phyloP scores from a whole-genome alignment of 1,284 basidiomycete species.

The Sporisorium scitamineum region DNA sequence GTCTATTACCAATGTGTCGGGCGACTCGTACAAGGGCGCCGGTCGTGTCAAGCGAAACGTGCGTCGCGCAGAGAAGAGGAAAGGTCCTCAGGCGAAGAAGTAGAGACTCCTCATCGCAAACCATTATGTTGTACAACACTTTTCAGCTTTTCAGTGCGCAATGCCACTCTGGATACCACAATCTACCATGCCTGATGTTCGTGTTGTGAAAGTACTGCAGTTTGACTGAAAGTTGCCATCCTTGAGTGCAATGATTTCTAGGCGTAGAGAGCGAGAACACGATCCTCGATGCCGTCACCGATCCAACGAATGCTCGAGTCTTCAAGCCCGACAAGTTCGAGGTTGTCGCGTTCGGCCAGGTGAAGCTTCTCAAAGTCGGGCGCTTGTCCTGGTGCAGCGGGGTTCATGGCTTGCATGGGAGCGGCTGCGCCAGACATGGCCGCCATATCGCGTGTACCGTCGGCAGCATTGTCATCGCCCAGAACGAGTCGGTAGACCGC shows the following conservation, averaged over 20 bases:
- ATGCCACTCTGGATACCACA: constrained; percentile 23
- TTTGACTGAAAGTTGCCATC: neutral
- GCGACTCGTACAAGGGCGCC: constrained; percentile 53
- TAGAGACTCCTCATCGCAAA: constrained; percentile 3
- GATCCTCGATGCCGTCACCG: constrained; percentile 66
- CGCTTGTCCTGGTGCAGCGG: constrained; percentile 71
- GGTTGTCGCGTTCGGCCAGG: constrained; percentile 90
- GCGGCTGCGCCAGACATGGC: constrained; percentile 56
- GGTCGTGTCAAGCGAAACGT: constrained; percentile 43
- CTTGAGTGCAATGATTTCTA: neutral
- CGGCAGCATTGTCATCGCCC: constrained; percentile 80
- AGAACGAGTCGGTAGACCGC: constrained; percentile 93
- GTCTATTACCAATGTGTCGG: constrained; percentile 41
- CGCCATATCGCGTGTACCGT: constrained; percentile 69
- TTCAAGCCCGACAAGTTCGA: constrained; percentile 81
- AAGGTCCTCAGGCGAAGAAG: constrained; percentile 11
- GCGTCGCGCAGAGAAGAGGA: constrained; percentile 48
- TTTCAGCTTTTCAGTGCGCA: neutral
- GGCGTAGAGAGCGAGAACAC: constrained; percentile 62
- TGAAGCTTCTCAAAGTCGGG: constrained; percentile 87
- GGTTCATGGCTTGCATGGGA: constrained; percentile 44
- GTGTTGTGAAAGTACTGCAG: no score
- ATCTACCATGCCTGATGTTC: neutral
- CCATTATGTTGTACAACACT: constrained; percentile 3
- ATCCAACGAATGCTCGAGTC: constrained; percentile 58